Base-by-base conservation (phyloP, 78 protist species). In the Dictyostelium firmibasis region DNA sequence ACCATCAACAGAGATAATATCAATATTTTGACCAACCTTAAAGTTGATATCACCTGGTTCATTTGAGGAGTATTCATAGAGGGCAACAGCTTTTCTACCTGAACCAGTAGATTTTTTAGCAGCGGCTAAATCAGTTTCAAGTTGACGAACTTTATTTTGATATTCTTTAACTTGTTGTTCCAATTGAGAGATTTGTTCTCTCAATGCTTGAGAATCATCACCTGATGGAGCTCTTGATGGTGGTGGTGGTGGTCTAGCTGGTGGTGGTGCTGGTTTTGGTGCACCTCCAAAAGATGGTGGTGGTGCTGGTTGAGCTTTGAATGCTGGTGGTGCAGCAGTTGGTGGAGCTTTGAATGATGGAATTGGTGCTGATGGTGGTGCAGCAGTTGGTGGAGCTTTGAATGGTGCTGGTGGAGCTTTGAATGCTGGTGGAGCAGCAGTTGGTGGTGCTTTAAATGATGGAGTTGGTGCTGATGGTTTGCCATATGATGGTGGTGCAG, bases 231-330 rank as follows among this genome's bases (percentile, higher is more conserved):
- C 69, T 88, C 94, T 89, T 6, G 81, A 8, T 81, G 94, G 94
- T 44, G 94, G 94, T n/a, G 94, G 94, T 53, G 94, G 94, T 89
- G 85, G 94, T 62, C 84, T 79, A 7, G 83, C 35, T 23, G 72
- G 60, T 76, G 92, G 92, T 4, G 92, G 62, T 14, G 35, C 70
- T 36, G 33, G 41, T 76, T 83, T 72, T 11, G 92, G 78, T 14
- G 7, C 41, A 31, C 23, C 50, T 27, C 31, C 31, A 3, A 35
- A 9, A 9, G 83, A 44, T 53, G 84, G 84, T 53, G 92, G 92
- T 70, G 91, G 44, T 3, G 64, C 27, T 67, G 91, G 91, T 44
- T 69, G 74, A 27, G 27, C 8, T 74, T 57, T 84, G 16, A 76
- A 36, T 33, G 81, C 38, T 75, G 92, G 92, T 85, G 92, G 84